Base-by-base conservation (phyloP, 352 stramenopile species). In the Lagenidium giganteum region DNA sequence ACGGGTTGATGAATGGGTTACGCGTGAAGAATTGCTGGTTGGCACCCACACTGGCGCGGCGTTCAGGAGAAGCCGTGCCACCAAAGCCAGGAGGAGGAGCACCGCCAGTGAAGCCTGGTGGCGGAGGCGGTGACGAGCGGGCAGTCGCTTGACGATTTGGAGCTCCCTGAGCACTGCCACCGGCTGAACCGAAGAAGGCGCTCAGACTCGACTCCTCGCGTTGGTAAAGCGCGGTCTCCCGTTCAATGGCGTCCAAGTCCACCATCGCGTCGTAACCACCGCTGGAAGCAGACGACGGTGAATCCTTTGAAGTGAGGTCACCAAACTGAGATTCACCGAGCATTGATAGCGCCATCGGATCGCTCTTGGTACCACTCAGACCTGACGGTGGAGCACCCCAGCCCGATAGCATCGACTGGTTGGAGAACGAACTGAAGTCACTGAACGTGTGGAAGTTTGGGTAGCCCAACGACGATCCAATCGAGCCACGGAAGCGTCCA, bases 191-290 rank as follows among this genome's bases (percentile, higher is more conserved):
- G 23, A 92, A 63, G 35, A 92, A 81, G 3, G 74, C 61, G 25
- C 75, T 92, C 47, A 92, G 59, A 54, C 76, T 92, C 39, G 80
- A 92, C 25, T 66, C 62, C 20, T 73, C 62, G 23, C 84, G 74
- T 47, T 85, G 74, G 50, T 90, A 92, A 41, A 69, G 56, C 24
- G 71, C 54, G 20, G 61, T 83, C 30, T 84, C 74, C 7, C 64
- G 71, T 47, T 92, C 80, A 9, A 92, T 61, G 16, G 77, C 80
- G 5, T 62, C 74, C 64, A 92, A 61, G 37, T 89, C 74, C 23
- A 64, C 51, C 73, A 90, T 82, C 11, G 67, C 55, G 8, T 57
- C 60, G 51, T 82, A 23, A 14, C 30, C 28, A 32, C 28, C 28
- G 14, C 9, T 14, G 14, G 28, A 32, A 9, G 28, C 9, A 9